Evolutionary conservation across 108 stramenopile species (phyloP).

Genomic region (Asterionellopsis glacialis): DNA sequence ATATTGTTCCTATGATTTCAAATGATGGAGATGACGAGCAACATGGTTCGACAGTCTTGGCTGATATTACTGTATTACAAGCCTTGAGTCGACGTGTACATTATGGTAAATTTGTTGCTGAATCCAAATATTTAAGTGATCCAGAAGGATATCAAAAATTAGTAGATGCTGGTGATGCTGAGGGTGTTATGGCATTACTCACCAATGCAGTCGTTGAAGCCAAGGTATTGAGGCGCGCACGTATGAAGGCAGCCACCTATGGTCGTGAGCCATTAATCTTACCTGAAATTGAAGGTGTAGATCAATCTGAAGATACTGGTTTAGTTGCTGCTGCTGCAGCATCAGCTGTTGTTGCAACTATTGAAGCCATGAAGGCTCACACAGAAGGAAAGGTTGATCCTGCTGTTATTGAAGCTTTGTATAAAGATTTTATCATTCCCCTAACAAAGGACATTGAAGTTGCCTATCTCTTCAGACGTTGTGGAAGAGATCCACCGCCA

Average conservation of each 20-base stretch:
- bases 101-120: slow-evolving; percentile 97
- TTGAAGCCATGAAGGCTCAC: slow-evolving; percentile 50
- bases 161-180: slow-evolving; percentile 88
- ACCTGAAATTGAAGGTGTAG: slow-evolving; percentile 28
- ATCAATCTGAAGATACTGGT: slow-evolving; percentile 34
- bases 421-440: slow-evolving; percentile 94
- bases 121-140: slow-evolving; percentile 88
- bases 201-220: slow-evolving; percentile 95
- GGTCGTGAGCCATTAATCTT: slow-evolving; percentile 83
- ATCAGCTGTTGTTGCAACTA: slow-evolving; percentile 66
- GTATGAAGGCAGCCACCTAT: slow-evolving; percentile 91
- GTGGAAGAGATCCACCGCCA: slow-evolving; percentile 71
- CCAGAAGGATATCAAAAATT: slow-evolving; percentile 84
- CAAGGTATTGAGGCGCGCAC: slow-evolving; percentile 85
- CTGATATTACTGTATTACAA: slow-evolving; percentile 88
- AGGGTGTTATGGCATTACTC: slow-evolving; percentile 91
- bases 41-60: slow-evolving; percentile 87
- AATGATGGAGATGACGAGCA: slow-evolving; percentile 93
- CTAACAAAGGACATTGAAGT: slow-evolving; percentile 98
- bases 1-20: slow-evolving; percentile 77
- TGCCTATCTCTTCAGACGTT: slow-evolving; percentile 90
- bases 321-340: slow-evolving; percentile 75
- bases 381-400: slow-evolving; percentile 86
- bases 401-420: slow-evolving; percentile 84
- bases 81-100: slow-evolving; percentile 91